phyloP scores from a whole-genome alignment of 805 yeast genomes.

The Starmerella roubikii region DNA sequence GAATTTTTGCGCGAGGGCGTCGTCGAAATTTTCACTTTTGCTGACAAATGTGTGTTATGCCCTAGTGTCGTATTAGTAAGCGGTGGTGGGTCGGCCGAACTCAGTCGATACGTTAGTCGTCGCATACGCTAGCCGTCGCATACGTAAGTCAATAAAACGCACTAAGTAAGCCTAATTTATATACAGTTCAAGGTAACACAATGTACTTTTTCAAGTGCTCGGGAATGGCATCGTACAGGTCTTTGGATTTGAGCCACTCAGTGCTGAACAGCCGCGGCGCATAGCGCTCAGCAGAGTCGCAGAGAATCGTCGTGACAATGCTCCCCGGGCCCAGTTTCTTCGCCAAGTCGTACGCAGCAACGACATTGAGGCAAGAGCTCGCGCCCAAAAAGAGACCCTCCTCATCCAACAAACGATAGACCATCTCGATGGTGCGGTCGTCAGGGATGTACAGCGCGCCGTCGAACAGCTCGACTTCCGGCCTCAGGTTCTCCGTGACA shows the following conservation, averaged over 20 bases:
- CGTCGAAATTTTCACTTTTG: no score
- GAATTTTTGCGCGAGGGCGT: no score
- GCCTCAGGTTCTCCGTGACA: constrained; percentile 66
- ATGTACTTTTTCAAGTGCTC: constrained; percentile 57
- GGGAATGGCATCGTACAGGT: constrained; percentile 49
- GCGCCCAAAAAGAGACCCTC: constrained; percentile 89
- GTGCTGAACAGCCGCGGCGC: constrained; percentile 67
- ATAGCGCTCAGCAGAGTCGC: constrained; percentile 85
- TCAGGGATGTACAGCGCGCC: constrained; percentile 73
- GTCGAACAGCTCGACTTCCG: constrained; percentile 60
- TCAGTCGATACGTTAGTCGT: no score
- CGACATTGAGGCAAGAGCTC: constrained; percentile 80
- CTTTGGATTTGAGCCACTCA: constrained; percentile 62
- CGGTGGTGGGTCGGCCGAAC: no score
- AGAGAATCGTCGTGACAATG: constrained; percentile 76
- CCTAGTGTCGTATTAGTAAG: no score
- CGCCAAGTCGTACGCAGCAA: constrained; percentile 73
- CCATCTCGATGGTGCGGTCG: constrained; percentile 68
- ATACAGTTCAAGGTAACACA: constrained; percentile 23
- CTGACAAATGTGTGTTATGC: no score
- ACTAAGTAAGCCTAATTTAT: no score
- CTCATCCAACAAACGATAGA: constrained; percentile 68
- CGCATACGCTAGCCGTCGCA: no score
- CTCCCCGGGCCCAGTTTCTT: constrained; percentile 56
- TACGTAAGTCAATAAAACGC: no score